phyloP scores from a whole-genome alignment of 805 yeast species.

The Lipomyces yamanashiensis region DNA sequence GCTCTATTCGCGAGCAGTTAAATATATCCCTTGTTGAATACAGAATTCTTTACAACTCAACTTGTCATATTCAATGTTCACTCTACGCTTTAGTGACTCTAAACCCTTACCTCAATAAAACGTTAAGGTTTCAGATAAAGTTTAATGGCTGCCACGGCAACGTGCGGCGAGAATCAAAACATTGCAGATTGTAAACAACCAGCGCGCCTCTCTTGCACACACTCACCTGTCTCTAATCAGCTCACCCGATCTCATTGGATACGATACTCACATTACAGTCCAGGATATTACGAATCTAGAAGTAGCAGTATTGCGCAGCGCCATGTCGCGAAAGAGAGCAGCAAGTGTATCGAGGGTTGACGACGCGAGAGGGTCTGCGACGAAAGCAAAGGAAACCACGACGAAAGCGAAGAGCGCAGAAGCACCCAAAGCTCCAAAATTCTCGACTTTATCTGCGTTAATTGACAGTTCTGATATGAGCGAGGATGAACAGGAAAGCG shows the following conservation, averaged over 20 bases:
- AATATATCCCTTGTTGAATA: too few relatives aligned
- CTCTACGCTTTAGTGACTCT: too few relatives aligned
- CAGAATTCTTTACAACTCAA: too few relatives aligned
- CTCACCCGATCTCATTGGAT: not conserved
- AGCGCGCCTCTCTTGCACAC: not conserved
- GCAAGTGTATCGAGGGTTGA: not conserved
- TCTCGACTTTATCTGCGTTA: constrained; percentile 11
- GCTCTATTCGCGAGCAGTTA: too few relatives aligned
- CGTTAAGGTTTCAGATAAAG: not conserved
- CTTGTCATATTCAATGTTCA: too few relatives aligned
- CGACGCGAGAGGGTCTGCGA: not conserved
- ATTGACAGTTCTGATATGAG: constrained; percentile 15
- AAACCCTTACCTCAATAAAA: not conserved
- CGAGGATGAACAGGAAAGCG: constrained; percentile 4
- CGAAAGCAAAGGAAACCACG: not conserved
- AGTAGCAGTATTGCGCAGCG: not conserved
- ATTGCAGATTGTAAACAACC: constrained; percentile 3
- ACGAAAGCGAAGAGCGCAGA: not conserved
- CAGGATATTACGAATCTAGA: too few relatives aligned
- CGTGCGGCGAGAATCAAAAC: constrained; percentile 13
- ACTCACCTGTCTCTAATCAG: not conserved
- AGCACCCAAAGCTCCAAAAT: not conserved
- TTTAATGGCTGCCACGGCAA: constrained; percentile 3
- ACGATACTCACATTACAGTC: not conserved
- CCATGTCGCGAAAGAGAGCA: constrained; percentile 7